Conservation (phyloP, 2,329 filamentous ascomycete genomes). For the Dactylellina parvicollis region DNA sequence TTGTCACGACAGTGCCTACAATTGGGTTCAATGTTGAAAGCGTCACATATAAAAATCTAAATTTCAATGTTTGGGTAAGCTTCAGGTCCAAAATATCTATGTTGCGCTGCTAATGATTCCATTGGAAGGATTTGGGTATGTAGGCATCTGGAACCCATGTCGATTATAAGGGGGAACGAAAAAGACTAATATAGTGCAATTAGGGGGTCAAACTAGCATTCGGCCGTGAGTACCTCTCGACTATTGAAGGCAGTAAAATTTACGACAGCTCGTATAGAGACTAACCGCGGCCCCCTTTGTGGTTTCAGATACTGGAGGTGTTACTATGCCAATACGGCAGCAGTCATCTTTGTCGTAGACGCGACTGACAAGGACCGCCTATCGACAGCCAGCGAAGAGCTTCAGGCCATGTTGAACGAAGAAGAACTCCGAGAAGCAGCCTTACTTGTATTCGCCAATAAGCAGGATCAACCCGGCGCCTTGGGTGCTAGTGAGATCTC, state of each 20-base stretch:
- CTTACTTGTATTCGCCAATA: slow-evolving; percentile 95
- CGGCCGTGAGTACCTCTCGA: slow-evolving; percentile 67
- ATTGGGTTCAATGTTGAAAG: slow-evolving; percentile 99
- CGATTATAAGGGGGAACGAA: not conserved
- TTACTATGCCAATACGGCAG: slow-evolving; percentile 98
- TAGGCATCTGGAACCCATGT: not conserved
- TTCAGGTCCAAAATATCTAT: not conserved
- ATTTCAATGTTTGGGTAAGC: slow-evolving; percentile 95
- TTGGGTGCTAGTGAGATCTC: slow-evolving; percentile 97
- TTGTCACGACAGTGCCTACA: slow-evolving; percentile 98
- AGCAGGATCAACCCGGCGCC: slow-evolving; percentile 96
- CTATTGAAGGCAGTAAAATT: not conserved
- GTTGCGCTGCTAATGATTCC: not conserved
- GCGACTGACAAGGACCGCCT: slow-evolving; percentile 96
- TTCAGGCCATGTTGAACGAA: slow-evolving; percentile 94
- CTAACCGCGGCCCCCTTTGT: not conserved
- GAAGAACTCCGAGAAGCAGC: slow-evolving; percentile 94
- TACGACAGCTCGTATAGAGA: not conserved
- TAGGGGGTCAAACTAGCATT: slow-evolving; percentile 92
- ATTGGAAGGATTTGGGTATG: slow-evolving; percentile 36
- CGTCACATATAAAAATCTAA: slow-evolving; percentile 96
- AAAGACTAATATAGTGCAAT: slow-evolving; percentile 18
- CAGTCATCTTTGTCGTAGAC: slow-evolving; percentile 98
- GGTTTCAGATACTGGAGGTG: slow-evolving; percentile 82
- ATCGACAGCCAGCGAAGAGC: slow-evolving; percentile 89